These are phyloP conservation scores for Parathielavia appendiculata DNA, from an alignment of 495 filamentous ascomycete genomes.

Conservation along the genomic window DNA sequence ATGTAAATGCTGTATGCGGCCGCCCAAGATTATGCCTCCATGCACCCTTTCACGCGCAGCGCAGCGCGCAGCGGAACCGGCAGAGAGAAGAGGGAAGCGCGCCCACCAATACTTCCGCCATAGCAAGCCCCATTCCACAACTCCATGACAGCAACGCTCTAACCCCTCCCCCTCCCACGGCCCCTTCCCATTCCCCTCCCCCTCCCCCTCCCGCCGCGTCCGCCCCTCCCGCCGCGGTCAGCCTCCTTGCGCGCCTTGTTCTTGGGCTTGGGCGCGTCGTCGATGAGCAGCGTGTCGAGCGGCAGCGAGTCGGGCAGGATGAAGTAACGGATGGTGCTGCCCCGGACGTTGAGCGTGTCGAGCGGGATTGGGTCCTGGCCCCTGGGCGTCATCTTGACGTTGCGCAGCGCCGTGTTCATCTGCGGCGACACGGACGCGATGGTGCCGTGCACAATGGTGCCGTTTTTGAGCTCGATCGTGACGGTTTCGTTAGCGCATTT, in stretches of 20 bases:
- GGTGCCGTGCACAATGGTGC: conserved; percentile 91
- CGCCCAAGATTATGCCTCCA: too few relatives aligned
- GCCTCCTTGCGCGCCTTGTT: conserved; percentile 97
- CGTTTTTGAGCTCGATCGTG: conserved; percentile 96
- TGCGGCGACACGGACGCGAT: conserved; percentile 90
- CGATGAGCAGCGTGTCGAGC: conserved; percentile 88
- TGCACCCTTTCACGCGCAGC: too few relatives aligned
- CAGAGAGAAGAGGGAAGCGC: too few relatives aligned
- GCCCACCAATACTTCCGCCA: too few relatives aligned
- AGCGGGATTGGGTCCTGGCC: conserved; percentile 79
- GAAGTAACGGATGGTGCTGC: conserved; percentile 22
- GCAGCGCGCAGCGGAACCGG: too few relatives aligned
- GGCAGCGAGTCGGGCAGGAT: conserved; percentile 89
- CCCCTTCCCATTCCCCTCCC: conserved; percentile 4
- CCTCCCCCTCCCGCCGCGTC: conserved; percentile 16
- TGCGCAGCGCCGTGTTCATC: conserved; percentile 93
- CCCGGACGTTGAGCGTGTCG: conserved; percentile 83
- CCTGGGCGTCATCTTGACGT: conserved; percentile 89
- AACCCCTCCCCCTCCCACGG: neutral
- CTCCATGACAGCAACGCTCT: neutral
- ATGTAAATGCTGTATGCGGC: neutral
- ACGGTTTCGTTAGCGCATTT: conserved; percentile 98
- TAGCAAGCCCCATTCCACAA: neutral
- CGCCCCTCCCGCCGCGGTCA: conserved; percentile 52
- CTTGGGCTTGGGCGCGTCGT: conserved; percentile 96